phyloP scores from a whole-genome alignment of 768 basidiomycete species.

The Auricularia sp. region DNA sequence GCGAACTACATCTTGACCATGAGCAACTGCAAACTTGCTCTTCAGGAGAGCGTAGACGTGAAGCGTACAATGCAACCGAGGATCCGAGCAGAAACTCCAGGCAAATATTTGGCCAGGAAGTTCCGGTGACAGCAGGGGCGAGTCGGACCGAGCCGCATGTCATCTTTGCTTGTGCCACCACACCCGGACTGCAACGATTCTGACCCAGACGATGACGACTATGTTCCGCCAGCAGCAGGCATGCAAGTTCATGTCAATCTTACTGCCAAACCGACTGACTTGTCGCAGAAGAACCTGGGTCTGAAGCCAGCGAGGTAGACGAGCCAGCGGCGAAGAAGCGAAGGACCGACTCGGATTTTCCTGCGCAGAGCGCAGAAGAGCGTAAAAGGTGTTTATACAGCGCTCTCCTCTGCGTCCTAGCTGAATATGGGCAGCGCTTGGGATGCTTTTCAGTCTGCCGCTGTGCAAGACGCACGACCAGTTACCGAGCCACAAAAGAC shows the following conservation, averaged over 20 bases:
- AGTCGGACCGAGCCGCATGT: background rate
- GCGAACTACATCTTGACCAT: too few relatives aligned
- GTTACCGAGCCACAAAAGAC: constrained; percentile 23
- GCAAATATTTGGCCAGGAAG: too few relatives aligned
- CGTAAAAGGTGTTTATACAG: background rate
- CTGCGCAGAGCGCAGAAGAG: background rate
- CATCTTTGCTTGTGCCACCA: background rate
- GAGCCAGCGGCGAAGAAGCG: background rate
- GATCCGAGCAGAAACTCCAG: too few relatives aligned
- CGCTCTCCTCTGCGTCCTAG: background rate
- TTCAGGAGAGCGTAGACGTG: too few relatives aligned
- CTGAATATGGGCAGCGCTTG: background rate
- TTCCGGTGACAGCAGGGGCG: too few relatives aligned
- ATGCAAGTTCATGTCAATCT: background rate
- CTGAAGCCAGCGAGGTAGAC: background rate
- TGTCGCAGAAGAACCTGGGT: background rate
- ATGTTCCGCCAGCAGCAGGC: background rate
- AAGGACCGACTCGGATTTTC: background rate
- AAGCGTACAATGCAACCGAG: too few relatives aligned
- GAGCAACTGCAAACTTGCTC: too few relatives aligned
- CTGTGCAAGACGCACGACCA: background rate
- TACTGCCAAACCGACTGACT: background rate
- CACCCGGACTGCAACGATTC: background rate
- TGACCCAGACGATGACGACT: background rate
- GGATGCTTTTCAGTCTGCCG: background rate